Conservation (phyloP, 1,139 yeast species). For the Yamadazyma sp. region DNA sequence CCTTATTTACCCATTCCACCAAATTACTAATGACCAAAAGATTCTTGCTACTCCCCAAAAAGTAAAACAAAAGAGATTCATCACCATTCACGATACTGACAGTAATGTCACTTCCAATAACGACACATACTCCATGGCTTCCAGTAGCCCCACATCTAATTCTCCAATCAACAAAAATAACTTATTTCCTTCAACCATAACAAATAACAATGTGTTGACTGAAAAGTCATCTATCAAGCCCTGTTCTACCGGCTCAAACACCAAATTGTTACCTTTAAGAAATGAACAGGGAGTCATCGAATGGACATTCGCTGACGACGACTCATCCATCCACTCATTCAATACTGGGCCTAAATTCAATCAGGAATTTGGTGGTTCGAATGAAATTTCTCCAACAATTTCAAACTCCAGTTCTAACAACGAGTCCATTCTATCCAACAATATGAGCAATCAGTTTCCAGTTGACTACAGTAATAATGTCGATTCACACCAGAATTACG, state of each 20-base stretch:
- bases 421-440: slow-evolving; percentile 24
- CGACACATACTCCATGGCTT: neutral
- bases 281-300: slow-evolving; percentile 57
- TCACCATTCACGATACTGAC: too few relatives aligned
- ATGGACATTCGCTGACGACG: slow-evolving; percentile 53
- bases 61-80: neutral
- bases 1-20: slow-evolving; percentile 6
- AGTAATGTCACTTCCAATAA: neutral
- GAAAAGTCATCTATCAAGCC: slow-evolving; percentile 23
- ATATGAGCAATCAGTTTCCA: slow-evolving; percentile 3
- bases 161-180: slow-evolving; percentile 6
- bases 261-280: slow-evolving; percentile 51
- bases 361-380: neutral
- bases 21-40: neutral
- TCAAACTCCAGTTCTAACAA: slow-evolving; percentile 38
- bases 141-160: slow-evolving; percentile 5
- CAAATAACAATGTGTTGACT: slow-evolving; percentile 3
- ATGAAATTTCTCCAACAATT: slow-evolving; percentile 47
- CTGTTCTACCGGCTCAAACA: slow-evolving; percentile 52
- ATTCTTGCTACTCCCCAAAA: neutral
- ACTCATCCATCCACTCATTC: slow-evolving; percentile 5
- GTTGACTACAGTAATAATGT: neutral
- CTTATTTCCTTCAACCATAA: slow-evolving; percentile 13
- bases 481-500: neutral
- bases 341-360: neutral